These are phyloP conservation scores for Triticum turgidum DNA, from an alignment of 176 grass and related monocot genomes.

Conservation along the genomic window DNA sequence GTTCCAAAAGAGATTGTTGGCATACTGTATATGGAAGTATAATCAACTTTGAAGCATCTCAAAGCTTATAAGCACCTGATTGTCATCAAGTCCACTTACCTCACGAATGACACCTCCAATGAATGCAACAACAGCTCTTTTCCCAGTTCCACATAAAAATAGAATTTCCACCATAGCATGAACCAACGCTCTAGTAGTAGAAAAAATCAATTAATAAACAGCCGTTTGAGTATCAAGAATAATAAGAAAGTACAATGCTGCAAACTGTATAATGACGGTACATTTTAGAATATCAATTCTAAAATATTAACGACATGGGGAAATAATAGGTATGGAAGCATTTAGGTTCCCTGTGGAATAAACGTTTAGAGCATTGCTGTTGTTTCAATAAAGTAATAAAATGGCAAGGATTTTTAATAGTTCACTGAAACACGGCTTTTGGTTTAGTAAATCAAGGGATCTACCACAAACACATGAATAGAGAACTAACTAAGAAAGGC, in stretches of 20 bases:
- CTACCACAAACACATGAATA: not conserved
- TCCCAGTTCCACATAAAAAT: slow-evolving; percentile 82
- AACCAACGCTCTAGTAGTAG: slow-evolving; percentile 83
- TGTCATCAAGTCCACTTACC: slow-evolving; percentile 48
- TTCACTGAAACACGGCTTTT: not conserved
- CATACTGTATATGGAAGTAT: slow-evolving; percentile 8
- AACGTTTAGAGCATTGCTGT: not conserved
- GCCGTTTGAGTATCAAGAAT: slow-evolving; percentile 22
- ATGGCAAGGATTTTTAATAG: not conserved
- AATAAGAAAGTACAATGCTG: slow-evolving; percentile 20
- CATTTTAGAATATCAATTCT: slow-evolving; percentile 4
- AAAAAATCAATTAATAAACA: not conserved
- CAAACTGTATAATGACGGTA: not conserved
- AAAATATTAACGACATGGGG: not conserved
- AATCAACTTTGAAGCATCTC: slow-evolving; percentile 29
- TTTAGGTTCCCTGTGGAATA: not conserved
- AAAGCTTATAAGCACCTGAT: slow-evolving; percentile 42
- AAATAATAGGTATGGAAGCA: slow-evolving; percentile 27
- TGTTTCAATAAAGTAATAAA: not conserved
- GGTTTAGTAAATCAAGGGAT: not conserved
- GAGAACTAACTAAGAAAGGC: not conserved
- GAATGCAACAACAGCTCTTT: slow-evolving; percentile 61
- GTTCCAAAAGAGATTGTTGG: slow-evolving; percentile 33
- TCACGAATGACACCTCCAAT: slow-evolving; percentile 47
- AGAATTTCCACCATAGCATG: slow-evolving; percentile 97